Base-by-base conservation (phyloP, 176 grass and related monocot genomes). In the Lolium perenne region DNA sequence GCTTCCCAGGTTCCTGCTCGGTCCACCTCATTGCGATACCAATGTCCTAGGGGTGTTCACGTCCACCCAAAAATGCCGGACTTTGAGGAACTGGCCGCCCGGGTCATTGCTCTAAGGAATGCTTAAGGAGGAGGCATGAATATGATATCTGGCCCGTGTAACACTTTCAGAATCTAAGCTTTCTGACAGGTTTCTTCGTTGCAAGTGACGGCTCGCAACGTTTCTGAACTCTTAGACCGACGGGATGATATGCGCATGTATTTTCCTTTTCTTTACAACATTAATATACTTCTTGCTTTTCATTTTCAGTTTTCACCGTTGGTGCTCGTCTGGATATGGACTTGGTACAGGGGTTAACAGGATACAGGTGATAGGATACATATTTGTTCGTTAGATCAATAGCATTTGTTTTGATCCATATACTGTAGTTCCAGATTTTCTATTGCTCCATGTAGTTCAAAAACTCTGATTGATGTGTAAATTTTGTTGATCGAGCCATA, bases 21-120 rank as follows among this genome's bases (percentile, higher is more conserved):
- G n/a, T 75, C 83, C 43, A 84, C 74, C 32, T 90, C 93, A 0
- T 50, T 92, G 77, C 83, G 78, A 64, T 73, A 64, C 0, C 43
- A 90, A 50, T 48, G 54, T 67, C 80, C 74, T 74, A 66, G 49
- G 11, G 32, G 5, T 41, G 93, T 72, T 3, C 80, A n/a, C 21
- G 88, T 89, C 80, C 93, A 89, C 82, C 93, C 88, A 0, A 92
- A 76, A 71, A 86, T 91, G 77, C 91, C 88, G 1, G 84, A 89
- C 61, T 95, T 82, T 29, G 93, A 95, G 70, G 88, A 93, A 67
- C 76, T 93, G 81, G 88, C 86, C 76, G 93, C 91, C 51, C 81
- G 81, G 47, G 70, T 95, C 51, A 84, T 83, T 76, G 88, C 86
- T 21, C 73, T 92, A 50, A 88, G 80, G 59, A 87, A 91, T 54